These are phyloP conservation scores for Glebionis coronaria DNA, from an alignment of 129 eudicot genomes.

Conservation along the genomic window DNA sequence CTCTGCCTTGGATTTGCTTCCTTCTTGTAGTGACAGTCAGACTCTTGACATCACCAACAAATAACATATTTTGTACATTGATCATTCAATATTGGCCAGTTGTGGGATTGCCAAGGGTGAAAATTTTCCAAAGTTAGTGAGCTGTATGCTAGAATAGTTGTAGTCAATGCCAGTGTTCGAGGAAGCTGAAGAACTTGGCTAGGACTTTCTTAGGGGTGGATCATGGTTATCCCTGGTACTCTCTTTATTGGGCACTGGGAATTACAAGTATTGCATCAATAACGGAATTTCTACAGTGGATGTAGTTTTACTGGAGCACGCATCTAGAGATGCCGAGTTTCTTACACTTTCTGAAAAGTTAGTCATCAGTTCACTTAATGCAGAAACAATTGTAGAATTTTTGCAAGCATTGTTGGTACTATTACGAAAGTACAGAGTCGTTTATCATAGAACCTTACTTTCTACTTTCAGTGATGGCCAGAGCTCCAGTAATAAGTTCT, in stretches of 20 bases:
- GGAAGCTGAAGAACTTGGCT: slow-evolving; percentile 49
- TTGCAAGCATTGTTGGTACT: slow-evolving; percentile 47
- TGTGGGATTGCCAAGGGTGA: slow-evolving; percentile 20
- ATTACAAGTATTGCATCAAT: no score
- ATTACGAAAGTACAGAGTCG: slow-evolving; percentile 47
- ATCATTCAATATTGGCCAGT: slow-evolving; percentile 54
- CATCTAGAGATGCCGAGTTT: no score
- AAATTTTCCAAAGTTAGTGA: slow-evolving; percentile 37
- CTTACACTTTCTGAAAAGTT: slow-evolving; percentile 46
- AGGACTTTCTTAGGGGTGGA: slow-evolving; percentile 76
- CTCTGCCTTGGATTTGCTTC: slow-evolving; percentile 33
- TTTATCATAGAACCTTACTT: no score
- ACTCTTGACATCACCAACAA: slow-evolving; percentile 41
- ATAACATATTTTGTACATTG: slow-evolving; percentile 51
- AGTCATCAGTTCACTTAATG: slow-evolving; percentile 37
- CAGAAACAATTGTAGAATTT: slow-evolving; percentile 40
- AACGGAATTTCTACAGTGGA: no score
- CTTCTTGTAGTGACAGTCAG: slow-evolving; percentile 32
- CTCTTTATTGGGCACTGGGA: slow-evolving; percentile 55
- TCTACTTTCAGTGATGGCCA: no score
- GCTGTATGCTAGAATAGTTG: slow-evolving; percentile 59
- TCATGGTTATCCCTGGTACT: slow-evolving; percentile 78
- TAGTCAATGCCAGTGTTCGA: slow-evolving; percentile 39
- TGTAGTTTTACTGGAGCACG: no score
- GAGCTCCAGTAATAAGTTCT: no score